Percentiles rank a stretch among this genome's conserved stretches.
Conservation (phyloP, 768 basidiomycete species). For the Tylopilus plumbeoviolaceoides region DNA sequence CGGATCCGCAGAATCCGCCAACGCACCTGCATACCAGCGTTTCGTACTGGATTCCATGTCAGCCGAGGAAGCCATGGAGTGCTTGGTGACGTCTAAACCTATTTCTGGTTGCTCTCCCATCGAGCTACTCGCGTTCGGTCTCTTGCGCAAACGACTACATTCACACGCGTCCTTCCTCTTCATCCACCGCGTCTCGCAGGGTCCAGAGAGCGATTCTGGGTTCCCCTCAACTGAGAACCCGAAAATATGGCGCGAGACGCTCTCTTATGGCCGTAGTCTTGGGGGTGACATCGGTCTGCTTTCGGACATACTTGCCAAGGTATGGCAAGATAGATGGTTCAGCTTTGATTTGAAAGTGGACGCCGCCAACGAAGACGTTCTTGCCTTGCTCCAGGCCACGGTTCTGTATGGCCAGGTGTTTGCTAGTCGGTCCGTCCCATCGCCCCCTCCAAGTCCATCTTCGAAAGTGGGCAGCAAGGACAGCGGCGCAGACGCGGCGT, state of each 20-base stretch:
- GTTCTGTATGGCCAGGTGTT: slow-evolving; percentile 63
- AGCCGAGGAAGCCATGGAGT: slow-evolving; percentile 50
- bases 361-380: slow-evolving; percentile 43
- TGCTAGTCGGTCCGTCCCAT: slow-evolving; percentile 40
- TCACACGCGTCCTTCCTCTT: slow-evolving; percentile 54
- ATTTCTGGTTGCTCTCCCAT: slow-evolving; percentile 35
- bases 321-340: slow-evolving; percentile 42
- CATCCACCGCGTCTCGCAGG: slow-evolving; percentile 38
- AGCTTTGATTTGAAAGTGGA: slow-evolving; percentile 22
- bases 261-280: slow-evolving; percentile 59
- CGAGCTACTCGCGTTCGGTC: slow-evolving; percentile 44
- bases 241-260: slow-evolving; percentile 43
- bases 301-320: slow-evolving; percentile 52
- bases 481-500: slow-evolving; percentile 31
- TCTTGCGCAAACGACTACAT: slow-evolving; percentile 51
- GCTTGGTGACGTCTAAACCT: slow-evolving; percentile 26
- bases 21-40: slow-evolving; percentile 45
- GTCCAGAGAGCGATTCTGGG: slow-evolving; percentile 10
- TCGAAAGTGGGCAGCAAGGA: slow-evolving; percentile 9
- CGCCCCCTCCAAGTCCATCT: slow-evolving; percentile 60
- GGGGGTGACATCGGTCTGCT: slow-evolving; percentile 55
- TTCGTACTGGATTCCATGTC: slow-evolving; percentile 50
- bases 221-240: slow-evolving; percentile 21
- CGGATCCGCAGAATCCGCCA: slow-evolving; percentile 20
- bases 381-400: slow-evolving; percentile 53